Evolutionary conservation across 2,329 filamentous ascomycete species (phyloP), one percentile per base, ranked within the genome.

Genomic region (Calonectria hongkongensis): DNA sequence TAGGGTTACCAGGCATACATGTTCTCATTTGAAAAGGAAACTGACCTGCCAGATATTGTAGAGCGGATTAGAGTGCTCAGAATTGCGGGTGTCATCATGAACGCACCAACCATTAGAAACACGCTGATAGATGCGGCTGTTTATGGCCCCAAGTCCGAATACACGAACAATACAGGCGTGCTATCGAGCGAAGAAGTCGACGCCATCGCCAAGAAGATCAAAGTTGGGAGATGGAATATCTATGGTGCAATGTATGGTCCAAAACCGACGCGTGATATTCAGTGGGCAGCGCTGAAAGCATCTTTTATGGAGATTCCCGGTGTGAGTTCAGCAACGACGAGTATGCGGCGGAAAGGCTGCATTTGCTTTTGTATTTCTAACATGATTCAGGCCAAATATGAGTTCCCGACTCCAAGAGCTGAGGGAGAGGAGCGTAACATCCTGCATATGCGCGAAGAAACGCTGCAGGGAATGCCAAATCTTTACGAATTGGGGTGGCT

Each of bases 1-100:
- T 12, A 68, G 70, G 70, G 66, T 15, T 69, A 72, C 8, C 70
- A 72, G 65, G 70, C 66, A 43, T 72, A 72, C 28, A 25, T 72
- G 18, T 65, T 72, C 27, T 65, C 66, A 1, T 69, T 72, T 25
- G 36, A 18, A 25, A 69, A 72, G 3, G 66, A 72, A 25, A 28
- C 8, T 4, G 70, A 72, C 18, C 33, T 72, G 12, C 58, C 66
- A 18, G 56, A 50, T 8, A 60, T 72, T 15, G 66, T 72, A 9
- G 70, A 72, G 27, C 47, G 48, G 8, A 43, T 72, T 36, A 60
- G 70, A 4, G 28, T 36, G 4, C 70, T 72, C 10, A 30, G 70
- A n/a, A 66, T 72, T 3, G 39, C 30, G 4, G 58, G 60, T 45
- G 43, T 72, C 15, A 60, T 72, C n/a, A 51, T 66, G 45, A 72